Conservation (phyloP, 2,329 filamentous ascomycete species). For the Emergomyces pasteurianus region DNA sequence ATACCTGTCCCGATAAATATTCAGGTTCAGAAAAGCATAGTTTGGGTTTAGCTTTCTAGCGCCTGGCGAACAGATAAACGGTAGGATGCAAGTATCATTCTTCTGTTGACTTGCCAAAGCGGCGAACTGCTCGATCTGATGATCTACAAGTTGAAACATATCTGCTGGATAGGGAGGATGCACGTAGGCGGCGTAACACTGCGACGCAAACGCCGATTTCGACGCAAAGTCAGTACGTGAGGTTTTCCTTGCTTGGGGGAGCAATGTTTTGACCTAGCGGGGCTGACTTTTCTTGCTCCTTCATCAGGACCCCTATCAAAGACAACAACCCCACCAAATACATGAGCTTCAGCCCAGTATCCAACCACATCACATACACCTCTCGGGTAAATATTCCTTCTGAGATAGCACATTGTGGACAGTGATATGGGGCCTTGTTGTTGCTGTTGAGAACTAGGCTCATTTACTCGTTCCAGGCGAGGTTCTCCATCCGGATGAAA, state of each 20-base stretch:
- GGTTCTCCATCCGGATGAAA: constrained; percentile 2
- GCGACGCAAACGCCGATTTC: not conserved
- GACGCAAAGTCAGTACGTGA: no score
- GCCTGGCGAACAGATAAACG: not conserved
- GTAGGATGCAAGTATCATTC: not conserved
- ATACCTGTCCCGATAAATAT: constrained; percentile 3
- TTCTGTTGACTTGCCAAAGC: not conserved
- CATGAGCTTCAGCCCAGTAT: constrained; percentile 3
- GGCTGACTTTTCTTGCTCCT: not conserved
- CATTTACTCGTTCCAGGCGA: not conserved
- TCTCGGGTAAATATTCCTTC: not conserved
- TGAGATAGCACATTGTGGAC: not conserved
- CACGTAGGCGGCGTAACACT: constrained; percentile 1
- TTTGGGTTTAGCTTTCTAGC: not conserved
- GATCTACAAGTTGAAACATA: constrained; percentile 1
- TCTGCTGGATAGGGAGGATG: not conserved
- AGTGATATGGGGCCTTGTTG: not conserved
- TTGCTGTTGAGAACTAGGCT: not conserved
- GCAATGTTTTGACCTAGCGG: not conserved
- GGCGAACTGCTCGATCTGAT: not conserved
- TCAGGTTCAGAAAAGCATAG: not conserved
- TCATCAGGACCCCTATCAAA: constrained; percentile 3
- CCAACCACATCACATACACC: not conserved
- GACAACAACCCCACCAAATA: constrained; percentile 3
- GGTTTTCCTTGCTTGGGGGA: not conserved